A percentile compares a stretch with the other conserved stretches of the same genome.
phyloP scores from a whole-genome alignment of 306 rosid genomes.

The Fragaria nilgerrensis region DNA sequence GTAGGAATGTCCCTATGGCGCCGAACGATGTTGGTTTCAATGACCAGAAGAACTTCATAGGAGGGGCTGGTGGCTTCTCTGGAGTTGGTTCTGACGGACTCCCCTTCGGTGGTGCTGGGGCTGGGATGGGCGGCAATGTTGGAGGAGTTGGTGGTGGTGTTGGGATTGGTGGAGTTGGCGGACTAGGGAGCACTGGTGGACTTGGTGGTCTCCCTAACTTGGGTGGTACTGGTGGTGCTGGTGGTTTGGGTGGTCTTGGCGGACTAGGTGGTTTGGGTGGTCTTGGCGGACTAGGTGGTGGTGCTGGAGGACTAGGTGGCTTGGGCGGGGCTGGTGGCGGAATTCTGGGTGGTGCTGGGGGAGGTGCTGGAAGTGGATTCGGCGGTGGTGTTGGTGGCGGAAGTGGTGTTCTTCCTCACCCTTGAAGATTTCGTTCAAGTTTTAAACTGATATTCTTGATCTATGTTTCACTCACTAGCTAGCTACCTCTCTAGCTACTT shows the following conservation, averaged over 20 bases:
- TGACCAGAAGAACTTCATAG: conserved; percentile 74
- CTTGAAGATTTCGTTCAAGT: conserved; percentile 35
- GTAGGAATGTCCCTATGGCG: conserved; percentile 42
- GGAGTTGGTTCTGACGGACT: conserved; percentile 60
- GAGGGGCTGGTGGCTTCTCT: conserved; percentile 60
- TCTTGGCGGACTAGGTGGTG: conserved; percentile 15
- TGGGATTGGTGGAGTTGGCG: conserved; percentile 24
- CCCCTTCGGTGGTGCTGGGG: conserved; percentile 63
- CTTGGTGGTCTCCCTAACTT: conserved; percentile 2
- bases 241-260: conserved; percentile 28
- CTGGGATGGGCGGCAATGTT: conserved; percentile 32
- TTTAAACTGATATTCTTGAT: neutral
- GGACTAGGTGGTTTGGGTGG: conserved; percentile 32
- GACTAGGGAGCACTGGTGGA: conserved; percentile 30
- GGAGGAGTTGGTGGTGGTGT: conserved; percentile 26
- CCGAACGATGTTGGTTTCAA: conserved; percentile 38
- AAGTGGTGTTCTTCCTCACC: conserved; percentile 44
- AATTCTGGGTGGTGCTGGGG: conserved; percentile 14
- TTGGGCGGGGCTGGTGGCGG: conserved; percentile 13
- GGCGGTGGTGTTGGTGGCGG: conserved; percentile 20
- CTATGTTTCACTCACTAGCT: neutral
- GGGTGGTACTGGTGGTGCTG: conserved; percentile 39
- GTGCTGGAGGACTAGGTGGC: conserved; percentile 22
- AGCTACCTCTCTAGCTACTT: neutral
- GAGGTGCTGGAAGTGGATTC: conserved; percentile 9